phyloP scores from a whole-genome alignment of 2,329 filamentous ascomycete species.

The Exophiala calicioides region DNA sequence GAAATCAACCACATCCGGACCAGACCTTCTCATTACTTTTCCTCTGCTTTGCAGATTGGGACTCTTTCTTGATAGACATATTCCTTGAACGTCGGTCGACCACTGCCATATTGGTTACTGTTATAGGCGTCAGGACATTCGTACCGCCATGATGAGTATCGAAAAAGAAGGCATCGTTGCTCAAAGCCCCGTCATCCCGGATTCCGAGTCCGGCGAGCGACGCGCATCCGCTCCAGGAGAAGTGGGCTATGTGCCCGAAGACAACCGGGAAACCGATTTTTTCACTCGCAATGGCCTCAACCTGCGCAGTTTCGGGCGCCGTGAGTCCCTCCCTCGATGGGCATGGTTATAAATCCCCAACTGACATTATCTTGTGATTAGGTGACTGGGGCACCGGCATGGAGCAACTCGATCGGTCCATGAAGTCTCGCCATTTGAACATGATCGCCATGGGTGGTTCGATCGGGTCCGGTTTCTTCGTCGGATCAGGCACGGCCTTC shows the following conservation, averaged over 20 bases:
- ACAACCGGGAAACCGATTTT: conserved; percentile 28
- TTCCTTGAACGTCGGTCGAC: neutral
- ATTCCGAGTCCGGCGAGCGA: conserved; percentile 3
- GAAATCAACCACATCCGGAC: conserved; percentile 3
- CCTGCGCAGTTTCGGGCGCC: conserved; percentile 30
- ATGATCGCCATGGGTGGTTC: conserved; percentile 62
- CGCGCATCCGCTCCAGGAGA: conserved; percentile 4
- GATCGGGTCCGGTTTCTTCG: conserved; percentile 75
- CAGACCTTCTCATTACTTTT: neutral
- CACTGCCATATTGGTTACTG: neutral
- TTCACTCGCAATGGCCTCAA: conserved; percentile 33
- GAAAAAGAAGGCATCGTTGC: conserved; percentile 1
- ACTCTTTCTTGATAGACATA: neutral
- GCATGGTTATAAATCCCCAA: neutral
- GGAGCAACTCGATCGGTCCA: conserved; percentile 23
- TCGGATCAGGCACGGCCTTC: conserved; percentile 74
- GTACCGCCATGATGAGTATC: conserved; percentile 1
- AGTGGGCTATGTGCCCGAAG: conserved; percentile 12
- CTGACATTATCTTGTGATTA: neutral
- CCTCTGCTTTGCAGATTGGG: neutral
- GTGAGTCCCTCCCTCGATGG: conserved; percentile 12
- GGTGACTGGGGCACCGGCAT: conserved; percentile 8
- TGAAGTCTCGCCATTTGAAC: conserved; percentile 60
- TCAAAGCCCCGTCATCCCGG: conserved; percentile 1
- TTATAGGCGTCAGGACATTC: neutral